Conservation (phyloP, 345 rosid species). For the Eucalyptus tenuipes region DNA sequence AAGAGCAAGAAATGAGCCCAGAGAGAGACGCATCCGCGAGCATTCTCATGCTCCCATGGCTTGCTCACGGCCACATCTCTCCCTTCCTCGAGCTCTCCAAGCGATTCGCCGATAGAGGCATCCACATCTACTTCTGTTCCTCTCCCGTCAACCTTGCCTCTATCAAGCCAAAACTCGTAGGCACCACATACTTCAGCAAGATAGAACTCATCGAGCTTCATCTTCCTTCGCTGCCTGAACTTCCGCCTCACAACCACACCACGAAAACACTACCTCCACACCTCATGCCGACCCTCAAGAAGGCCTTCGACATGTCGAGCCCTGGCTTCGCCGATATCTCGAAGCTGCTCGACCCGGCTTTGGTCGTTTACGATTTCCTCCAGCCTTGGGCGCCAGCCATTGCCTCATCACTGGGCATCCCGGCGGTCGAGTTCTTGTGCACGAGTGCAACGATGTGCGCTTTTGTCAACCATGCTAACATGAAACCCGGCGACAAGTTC, state of each 20-base stretch:
- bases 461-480: neutral
- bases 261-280: slow-evolving; percentile 6
- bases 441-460: neutral
- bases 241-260: slow-evolving; percentile 15
- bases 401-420: neutral
- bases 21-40: neutral
- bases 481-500: neutral
- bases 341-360: neutral
- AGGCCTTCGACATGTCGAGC: slow-evolving; percentile 2
- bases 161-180: neutral
- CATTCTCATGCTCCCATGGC: slow-evolving; percentile 10
- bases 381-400: slow-evolving; percentile 9
- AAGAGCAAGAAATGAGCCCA: neutral
- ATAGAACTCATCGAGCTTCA: slow-evolving; percentile 5
- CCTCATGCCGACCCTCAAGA: slow-evolving; percentile 1
- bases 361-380: slow-evolving; percentile 7
- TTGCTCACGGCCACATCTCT: neutral
- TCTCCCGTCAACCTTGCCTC: neutral
- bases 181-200: neutral
- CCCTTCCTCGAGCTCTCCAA: slow-evolving; percentile 1
- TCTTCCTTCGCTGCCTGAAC: slow-evolving; percentile 3
- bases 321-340: neutral
- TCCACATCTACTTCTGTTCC: slow-evolving; percentile 4
- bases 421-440: neutral
- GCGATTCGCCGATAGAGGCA: neutral